These are phyloP conservation scores for Aureobasidium sp. DNA, from an alignment of 2,329 filamentous ascomycete genomes.

Conservation along the genomic window DNA sequence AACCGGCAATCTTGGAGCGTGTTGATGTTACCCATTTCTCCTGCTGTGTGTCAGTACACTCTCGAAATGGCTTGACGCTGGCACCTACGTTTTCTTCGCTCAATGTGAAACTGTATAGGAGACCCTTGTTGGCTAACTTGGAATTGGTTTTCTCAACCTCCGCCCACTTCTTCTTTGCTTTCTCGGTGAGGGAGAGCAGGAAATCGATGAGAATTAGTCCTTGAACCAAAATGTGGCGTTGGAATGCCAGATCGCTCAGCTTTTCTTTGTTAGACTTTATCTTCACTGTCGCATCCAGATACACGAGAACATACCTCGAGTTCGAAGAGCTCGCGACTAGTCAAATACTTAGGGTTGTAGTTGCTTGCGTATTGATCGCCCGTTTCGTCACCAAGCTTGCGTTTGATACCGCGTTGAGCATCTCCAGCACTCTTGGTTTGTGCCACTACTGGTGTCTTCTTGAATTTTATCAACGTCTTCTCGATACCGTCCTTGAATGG, in stretches of 20 bases:
- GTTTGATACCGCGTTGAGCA: slow-evolving; percentile 58
- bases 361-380: slow-evolving; percentile 57
- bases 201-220: slow-evolving; percentile 93
- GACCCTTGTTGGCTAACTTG: slow-evolving; percentile 65
- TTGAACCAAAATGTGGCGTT: slow-evolving; percentile 90
- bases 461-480: slow-evolving; percentile 67
- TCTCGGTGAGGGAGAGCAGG: slow-evolving; percentile 77
- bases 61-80: background rate
- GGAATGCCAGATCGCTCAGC: slow-evolving; percentile 90
- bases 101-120: slow-evolving; percentile 71
- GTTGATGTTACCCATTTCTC: slow-evolving; percentile 78
- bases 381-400: slow-evolving; percentile 51
- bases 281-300: background rate
- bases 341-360: slow-evolving; percentile 97
- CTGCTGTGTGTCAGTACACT: slow-evolving; percentile 36
- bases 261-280: slow-evolving; percentile 31
- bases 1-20: slow-evolving; percentile 71
- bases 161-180: slow-evolving; percentile 71
- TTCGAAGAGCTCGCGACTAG: slow-evolving; percentile 92
- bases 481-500: slow-evolving; percentile 58
- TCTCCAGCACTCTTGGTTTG: slow-evolving; percentile 62
- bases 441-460: slow-evolving; percentile 58
- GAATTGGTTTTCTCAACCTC: slow-evolving; percentile 44
- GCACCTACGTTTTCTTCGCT: slow-evolving; percentile 57
- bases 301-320: slow-evolving; percentile 64